A percentile compares a stretch with the other conserved stretches of the same genome.
phyloP scores from a whole-genome alignment of 148 eudicot genomes.

The Persicaria maculosa region DNA sequence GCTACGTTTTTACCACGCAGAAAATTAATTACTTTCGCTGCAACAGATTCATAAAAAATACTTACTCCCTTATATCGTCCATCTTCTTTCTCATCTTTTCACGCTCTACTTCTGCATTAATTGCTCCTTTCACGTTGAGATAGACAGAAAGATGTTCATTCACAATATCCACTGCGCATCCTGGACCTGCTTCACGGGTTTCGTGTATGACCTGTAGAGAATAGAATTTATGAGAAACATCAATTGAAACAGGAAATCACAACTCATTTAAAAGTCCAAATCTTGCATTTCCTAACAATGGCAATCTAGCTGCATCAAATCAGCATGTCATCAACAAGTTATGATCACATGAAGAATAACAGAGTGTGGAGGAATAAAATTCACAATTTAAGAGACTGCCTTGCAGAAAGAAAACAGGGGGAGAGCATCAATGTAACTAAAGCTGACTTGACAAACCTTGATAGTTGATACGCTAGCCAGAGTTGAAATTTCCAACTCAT shows the following conservation, averaged over 20 bases:
- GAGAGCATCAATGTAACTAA: background rate
- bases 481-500: slow-evolving; percentile 60
- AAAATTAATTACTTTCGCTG: too few species aligned
- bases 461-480: slow-evolving; percentile 67
- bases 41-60: slow-evolving; percentile 1
- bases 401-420: background rate
- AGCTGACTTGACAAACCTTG: slow-evolving; percentile 30
- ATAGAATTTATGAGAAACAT: background rate
- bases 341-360: background rate
- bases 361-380: background rate
- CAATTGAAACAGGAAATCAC: background rate
- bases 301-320: background rate
- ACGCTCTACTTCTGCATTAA: slow-evolving; percentile 65
- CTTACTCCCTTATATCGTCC: slow-evolving; percentile 67
- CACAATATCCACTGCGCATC: slow-evolving; percentile 59
- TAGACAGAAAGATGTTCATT: slow-evolving; percentile 59
- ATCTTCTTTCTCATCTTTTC: slow-evolving; percentile 60
- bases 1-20: too few species aligned
- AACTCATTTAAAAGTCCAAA: background rate
- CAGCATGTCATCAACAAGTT: background rate
- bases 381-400: background rate
- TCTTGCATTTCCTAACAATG: background rate
- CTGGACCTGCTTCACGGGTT: slow-evolving; percentile 53
- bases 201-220: slow-evolving; percentile 46
- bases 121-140: slow-evolving; percentile 47